Percentiles rank a stretch among this genome's conserved stretches.
Evolutionary conservation across 768 basidiomycete species (phyloP).

Genomic region (Coprinellus micaceus): DNA sequence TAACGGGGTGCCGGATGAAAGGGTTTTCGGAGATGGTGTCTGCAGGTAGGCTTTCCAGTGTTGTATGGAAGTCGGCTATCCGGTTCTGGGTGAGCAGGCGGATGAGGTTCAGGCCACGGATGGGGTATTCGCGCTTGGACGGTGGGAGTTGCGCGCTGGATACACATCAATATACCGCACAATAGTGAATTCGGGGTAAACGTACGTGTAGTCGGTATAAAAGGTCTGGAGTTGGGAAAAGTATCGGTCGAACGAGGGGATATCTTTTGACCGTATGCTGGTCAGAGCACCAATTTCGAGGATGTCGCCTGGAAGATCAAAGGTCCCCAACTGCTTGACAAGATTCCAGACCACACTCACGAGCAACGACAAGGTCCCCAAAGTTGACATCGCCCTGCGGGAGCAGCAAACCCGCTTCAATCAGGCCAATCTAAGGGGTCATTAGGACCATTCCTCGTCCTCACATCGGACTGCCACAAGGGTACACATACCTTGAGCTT

Average conservation of each 20-base stretch:
- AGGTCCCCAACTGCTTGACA: background rate
- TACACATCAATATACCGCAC: background rate
- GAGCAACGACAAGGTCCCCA: slow-evolving; percentile 69
- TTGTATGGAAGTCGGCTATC: slow-evolving; percentile 96
- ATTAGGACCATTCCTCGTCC: background rate
- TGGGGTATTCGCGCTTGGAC: slow-evolving; percentile 82
- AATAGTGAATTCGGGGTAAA: background rate
- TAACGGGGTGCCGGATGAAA: slow-evolving; percentile 80
- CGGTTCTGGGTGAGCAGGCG: slow-evolving; percentile 92
- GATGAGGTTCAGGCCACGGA: slow-evolving; percentile 92
- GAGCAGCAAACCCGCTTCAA: slow-evolving; percentile 71
- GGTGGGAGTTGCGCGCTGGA: slow-evolving; percentile 63
- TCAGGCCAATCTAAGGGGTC: slow-evolving; percentile 62
- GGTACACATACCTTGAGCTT: slow-evolving; percentile 71
- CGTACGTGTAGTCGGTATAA: slow-evolving; percentile 79
- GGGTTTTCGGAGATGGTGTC: slow-evolving; percentile 66
- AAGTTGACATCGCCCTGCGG: slow-evolving; percentile 63
- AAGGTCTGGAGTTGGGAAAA: slow-evolving; percentile 88
- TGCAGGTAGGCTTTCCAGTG: slow-evolving; percentile 83
- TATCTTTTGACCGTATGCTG: slow-evolving; percentile 83
- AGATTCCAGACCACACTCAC: slow-evolving; percentile 39
- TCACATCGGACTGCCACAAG: background rate
- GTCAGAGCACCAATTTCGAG: slow-evolving; percentile 95
- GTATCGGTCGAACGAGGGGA: slow-evolving; percentile 93
- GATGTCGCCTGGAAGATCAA: slow-evolving; percentile 65